phyloP scores from a whole-genome alignment of 1,284 basidiomycete species.

The Naganishia cerealis region DNA sequence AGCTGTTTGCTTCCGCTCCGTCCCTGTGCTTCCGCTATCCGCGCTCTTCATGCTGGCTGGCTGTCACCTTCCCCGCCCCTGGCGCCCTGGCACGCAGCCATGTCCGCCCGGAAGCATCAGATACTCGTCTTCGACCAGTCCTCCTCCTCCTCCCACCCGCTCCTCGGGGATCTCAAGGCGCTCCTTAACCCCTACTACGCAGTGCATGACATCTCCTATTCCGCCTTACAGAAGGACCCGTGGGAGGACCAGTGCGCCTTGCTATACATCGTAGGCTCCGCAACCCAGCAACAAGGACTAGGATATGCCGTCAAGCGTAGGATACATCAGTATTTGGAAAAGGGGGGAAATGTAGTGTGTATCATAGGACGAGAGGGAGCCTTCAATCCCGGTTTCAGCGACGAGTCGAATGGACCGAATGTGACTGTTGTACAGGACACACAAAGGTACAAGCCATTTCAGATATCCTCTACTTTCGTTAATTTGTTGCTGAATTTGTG shows the following conservation, averaged over 20 bases:
- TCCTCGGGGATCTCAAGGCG: conserved; percentile 36
- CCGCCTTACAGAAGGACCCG: conserved; percentile 66
- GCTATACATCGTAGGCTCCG: conserved; percentile 67
- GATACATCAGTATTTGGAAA: conserved; percentile 41
- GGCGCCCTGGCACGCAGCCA: neutral
- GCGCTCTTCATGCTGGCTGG: neutral
- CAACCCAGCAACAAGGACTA: conserved; percentile 59
- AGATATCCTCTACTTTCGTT: neutral
- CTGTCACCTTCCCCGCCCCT: neutral
- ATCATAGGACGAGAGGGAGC: conserved; percentile 69
- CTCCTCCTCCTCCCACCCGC: neutral
- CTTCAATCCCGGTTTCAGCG: conserved; percentile 50
- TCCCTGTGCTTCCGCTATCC: neutral
- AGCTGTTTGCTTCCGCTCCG: conserved; percentile 4
- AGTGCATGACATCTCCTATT: conserved; percentile 66
- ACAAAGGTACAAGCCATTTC: neutral
- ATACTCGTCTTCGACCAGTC: conserved; percentile 25
- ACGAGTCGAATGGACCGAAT: conserved; percentile 1
- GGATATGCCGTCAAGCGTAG: conserved; percentile 11
- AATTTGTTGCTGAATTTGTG: neutral
- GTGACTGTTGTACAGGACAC: neutral
- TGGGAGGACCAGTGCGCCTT: conserved; percentile 74
- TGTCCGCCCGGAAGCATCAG: conserved; percentile 15
- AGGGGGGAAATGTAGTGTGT: conserved; percentile 62
- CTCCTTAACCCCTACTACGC: conserved; percentile 72